Conservation (phyloP, 192 early-diverging fungal genomes). For the Pilaira anomala region DNA sequence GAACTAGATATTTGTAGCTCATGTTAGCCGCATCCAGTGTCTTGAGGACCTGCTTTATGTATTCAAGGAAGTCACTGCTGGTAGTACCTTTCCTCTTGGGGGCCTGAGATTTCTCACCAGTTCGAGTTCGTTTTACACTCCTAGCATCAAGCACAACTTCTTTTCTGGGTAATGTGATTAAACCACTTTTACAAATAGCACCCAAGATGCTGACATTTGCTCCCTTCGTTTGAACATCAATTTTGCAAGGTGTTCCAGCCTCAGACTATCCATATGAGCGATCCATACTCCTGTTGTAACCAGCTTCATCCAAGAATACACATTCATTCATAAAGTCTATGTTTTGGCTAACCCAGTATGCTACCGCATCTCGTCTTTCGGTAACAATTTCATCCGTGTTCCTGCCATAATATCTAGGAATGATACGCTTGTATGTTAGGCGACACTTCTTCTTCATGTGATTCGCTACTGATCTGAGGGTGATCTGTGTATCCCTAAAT, state of each 20-base stretch:
- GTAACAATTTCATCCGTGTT: conserved; percentile 6
- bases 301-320: conserved; percentile 17
- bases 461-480: conserved; percentile 4
- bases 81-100: conserved; percentile 2
- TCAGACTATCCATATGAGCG: conserved; percentile 12
- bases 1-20: conserved; percentile 16
- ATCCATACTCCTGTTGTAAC: conserved; percentile 12
- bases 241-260: conserved; percentile 15
- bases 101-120: not conserved
- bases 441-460: conserved; percentile 18
- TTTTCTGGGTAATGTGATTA: conserved; percentile 17
- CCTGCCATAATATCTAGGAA: conserved; percentile 13
- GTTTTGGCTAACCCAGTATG: conserved; percentile 12
- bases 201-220: conserved; percentile 19
- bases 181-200: conserved; percentile 21
- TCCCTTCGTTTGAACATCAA: conserved; percentile 18
- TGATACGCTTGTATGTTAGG: conserved; percentile 11
- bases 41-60: not conserved
- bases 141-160: not conserved
- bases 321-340: conserved; percentile 22
- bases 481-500: conserved; percentile 13
- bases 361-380: conserved; percentile 11
- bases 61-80: conserved; percentile 9
- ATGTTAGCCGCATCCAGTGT: conserved; percentile 9
- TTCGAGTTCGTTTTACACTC: not conserved